These are phyloP conservation scores for Pholiota conissans DNA, from an alignment of 768 basidiomycete genomes.

Conservation along the genomic window DNA sequence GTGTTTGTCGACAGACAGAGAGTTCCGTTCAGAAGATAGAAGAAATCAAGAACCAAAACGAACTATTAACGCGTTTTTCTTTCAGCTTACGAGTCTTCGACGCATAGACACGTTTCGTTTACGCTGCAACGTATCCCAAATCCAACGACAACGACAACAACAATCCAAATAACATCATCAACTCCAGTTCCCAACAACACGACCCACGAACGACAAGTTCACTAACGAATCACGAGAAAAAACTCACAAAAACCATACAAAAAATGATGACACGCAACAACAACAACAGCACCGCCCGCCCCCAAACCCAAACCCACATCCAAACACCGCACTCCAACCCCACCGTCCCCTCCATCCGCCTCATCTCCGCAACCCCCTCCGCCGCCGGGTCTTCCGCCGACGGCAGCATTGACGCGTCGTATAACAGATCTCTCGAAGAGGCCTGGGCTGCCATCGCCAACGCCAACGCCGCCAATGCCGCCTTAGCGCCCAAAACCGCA, in stretches of 20 bases:
- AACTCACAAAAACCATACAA: background rate
- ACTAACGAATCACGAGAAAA: too few relatives aligned
- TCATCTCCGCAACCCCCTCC: conserved; percentile 68
- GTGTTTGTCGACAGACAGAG: too few relatives aligned
- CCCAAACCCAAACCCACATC: conserved; percentile 1
- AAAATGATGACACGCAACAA: background rate
- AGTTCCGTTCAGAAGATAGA: too few relatives aligned
- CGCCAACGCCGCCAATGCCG: conserved; percentile 15
- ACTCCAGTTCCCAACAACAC: too few relatives aligned
- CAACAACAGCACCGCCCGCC: background rate
- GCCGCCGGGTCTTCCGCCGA: conserved; percentile 43
- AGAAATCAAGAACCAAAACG: too few relatives aligned
- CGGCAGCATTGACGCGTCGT: conserved; percentile 32
- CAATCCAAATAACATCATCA: too few relatives aligned
- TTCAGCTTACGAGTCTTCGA: too few relatives aligned
- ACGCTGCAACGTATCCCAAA: too few relatives aligned
- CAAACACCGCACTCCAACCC: conserved; percentile 8
- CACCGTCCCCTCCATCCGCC: conserved; percentile 61
- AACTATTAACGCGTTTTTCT: too few relatives aligned
- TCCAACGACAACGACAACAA: too few relatives aligned
- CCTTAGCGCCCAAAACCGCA: conserved; percentile 27
- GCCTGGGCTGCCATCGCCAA: conserved; percentile 31
- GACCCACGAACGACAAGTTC: too few relatives aligned
- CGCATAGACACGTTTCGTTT: too few relatives aligned
- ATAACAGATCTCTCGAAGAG: conserved; percentile 33